These are phyloP conservation scores for Cetraspora pellucida DNA, from an alignment of 192 early-diverging fungal species.

Conservation along the genomic window DNA sequence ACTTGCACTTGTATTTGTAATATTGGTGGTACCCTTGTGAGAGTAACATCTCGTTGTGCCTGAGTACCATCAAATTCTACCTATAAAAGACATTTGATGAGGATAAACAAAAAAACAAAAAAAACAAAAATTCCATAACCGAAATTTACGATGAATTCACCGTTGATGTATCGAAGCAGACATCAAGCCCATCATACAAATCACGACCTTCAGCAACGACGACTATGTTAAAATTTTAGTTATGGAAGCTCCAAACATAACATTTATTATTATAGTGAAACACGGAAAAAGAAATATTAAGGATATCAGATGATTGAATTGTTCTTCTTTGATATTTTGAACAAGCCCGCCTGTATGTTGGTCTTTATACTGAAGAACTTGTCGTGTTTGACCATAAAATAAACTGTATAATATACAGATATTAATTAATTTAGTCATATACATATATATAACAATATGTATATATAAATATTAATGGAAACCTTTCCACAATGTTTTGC, in stretches of 20 bases:
- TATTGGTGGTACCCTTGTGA: slow-evolving; percentile 64
- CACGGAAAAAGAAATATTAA: background rate
- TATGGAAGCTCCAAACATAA: background rate
- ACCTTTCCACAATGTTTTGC: slow-evolving; percentile 39
- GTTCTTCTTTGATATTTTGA: slow-evolving; percentile 46
- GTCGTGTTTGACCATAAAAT: slow-evolving; percentile 57
- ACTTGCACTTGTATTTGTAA: slow-evolving; percentile 69
- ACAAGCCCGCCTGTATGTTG: slow-evolving; percentile 38
- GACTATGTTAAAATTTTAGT: slow-evolving; percentile 39
- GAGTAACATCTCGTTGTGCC: slow-evolving; percentile 48
- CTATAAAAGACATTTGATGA: background rate
- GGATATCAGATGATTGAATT: slow-evolving; percentile 43
- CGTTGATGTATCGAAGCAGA: slow-evolving; percentile 56
- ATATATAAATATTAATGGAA: background rate
- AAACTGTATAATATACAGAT: slow-evolving; percentile 25
- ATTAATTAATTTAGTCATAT: too few relatives aligned
- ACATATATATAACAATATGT: background rate
- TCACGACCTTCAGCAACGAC: slow-evolving; percentile 48
- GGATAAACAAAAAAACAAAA: too few relatives aligned
- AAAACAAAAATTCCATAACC: background rate
- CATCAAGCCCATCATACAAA: slow-evolving; percentile 61
- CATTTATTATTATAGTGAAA: background rate
- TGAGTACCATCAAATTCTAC: slow-evolving; percentile 40
- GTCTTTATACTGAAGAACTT: slow-evolving; percentile 47
- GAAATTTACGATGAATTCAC: slow-evolving; percentile 14